These are phyloP conservation scores for Colletotrichum sansevieriae DNA, from an alignment of 2,329 filamentous ascomycete species.

Conservation along the genomic window DNA sequence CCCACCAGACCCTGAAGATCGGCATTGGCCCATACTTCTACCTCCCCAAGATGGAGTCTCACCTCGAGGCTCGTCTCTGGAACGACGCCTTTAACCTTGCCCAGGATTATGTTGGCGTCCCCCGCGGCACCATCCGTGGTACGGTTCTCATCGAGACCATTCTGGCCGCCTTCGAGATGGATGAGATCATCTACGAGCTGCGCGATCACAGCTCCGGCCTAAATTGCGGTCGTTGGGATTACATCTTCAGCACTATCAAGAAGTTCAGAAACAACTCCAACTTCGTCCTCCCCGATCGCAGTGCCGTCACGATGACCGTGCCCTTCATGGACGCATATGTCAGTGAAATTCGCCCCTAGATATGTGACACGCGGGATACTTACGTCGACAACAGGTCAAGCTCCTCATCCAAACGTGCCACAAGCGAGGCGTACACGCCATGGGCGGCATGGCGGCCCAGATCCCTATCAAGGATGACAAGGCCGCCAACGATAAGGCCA, in stretches of 20 bases:
- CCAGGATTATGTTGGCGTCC: slow-evolving; percentile 93
- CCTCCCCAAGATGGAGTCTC: slow-evolving; percentile 97
- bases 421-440: slow-evolving; percentile 95
- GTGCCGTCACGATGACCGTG: slow-evolving; percentile 94
- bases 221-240: slow-evolving; percentile 99
- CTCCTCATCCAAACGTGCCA: slow-evolving; percentile 99
- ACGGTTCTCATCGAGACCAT: slow-evolving; percentile 99
- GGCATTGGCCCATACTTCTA: slow-evolving; percentile 97
- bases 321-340: slow-evolving; percentile 98
- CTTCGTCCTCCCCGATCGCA: slow-evolving; percentile 94
- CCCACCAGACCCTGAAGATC: slow-evolving; percentile 84
- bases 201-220: slow-evolving; percentile 95
- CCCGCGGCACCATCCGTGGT: slow-evolving; percentile 90
- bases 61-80: slow-evolving; percentile 97
- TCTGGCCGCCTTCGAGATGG: slow-evolving; percentile 98
- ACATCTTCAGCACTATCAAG: slow-evolving; percentile 99
- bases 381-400: slow-evolving; percentile 67
- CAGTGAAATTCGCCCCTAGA: slow-evolving; percentile 33
- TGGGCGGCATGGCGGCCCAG: slow-evolving; percentile 98
- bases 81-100: slow-evolving; percentile 97
- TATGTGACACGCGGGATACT: background rate
- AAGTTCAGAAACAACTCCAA: slow-evolving; percentile 96
- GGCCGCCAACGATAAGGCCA: slow-evolving; percentile 91
- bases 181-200: slow-evolving; percentile 99
- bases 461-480: slow-evolving; percentile 98